Conservation (phyloP, 352 stramenopile species). For the Pythium phragmitis region DNA sequence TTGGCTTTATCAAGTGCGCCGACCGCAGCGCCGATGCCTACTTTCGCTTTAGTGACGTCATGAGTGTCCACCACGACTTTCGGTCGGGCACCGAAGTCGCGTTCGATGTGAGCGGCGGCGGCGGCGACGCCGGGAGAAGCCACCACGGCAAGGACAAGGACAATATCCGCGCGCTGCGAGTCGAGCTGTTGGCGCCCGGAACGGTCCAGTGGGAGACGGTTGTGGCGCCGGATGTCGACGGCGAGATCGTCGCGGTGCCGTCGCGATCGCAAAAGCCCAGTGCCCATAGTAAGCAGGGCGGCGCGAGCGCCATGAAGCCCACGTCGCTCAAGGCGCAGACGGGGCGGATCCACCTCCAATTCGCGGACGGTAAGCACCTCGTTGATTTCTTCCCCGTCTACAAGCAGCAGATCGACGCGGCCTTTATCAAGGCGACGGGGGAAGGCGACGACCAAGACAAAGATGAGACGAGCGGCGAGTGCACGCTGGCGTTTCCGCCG, state of each 20-base stretch:
- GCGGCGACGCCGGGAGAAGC: conserved; percentile 6
- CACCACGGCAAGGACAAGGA: conserved; percentile 23
- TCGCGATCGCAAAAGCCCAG: conserved; percentile 25
- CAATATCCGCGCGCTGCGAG: conserved; percentile 55
- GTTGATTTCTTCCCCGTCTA: conserved; percentile 62
- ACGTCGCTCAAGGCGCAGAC: conserved; percentile 22
- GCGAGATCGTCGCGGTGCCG: conserved; percentile 45
- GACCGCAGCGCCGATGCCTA: conserved; percentile 69
- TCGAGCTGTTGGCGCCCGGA: conserved; percentile 57
- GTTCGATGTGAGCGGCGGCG: conserved; percentile 59
- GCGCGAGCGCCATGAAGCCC: conserved; percentile 34
- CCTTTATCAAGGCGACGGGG: conserved; percentile 31
- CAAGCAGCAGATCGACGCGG: conserved; percentile 55
- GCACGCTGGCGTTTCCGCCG: conserved; percentile 40
- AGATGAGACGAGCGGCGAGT: conserved; percentile 30
- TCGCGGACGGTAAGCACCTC: conserved; percentile 37
- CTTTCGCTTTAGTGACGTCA: conserved; percentile 78
- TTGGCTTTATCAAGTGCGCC: conserved; percentile 81
- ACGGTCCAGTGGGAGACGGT: conserved; percentile 65
- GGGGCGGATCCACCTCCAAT: conserved; percentile 41
- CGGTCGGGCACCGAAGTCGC: conserved; percentile 59
- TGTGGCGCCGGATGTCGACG: conserved; percentile 39
- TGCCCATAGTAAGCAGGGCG: conserved; percentile 28
- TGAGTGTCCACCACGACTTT: conserved; percentile 51
- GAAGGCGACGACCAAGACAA: conserved; percentile 13